phyloP scores from a whole-genome alignment of 129 eudicot genomes.

The Gnaphalium uliginosum region DNA sequence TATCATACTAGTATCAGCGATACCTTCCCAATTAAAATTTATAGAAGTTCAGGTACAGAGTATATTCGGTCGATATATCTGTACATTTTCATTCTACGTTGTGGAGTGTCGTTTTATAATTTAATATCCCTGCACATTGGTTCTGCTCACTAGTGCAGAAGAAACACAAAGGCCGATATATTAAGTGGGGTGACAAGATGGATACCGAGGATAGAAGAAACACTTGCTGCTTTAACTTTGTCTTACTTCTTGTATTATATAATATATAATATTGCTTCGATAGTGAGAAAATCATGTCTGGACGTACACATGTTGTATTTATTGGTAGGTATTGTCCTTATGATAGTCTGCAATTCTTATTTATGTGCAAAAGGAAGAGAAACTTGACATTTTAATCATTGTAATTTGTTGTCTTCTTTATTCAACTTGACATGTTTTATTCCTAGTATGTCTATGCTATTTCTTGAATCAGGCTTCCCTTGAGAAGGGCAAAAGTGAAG shows the following conservation, averaged over 20 bases:
- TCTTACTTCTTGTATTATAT: not conserved
- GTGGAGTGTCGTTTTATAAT: not conserved
- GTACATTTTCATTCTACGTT: not conserved
- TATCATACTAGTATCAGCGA: not conserved
- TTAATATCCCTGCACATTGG: not conserved
- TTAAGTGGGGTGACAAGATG: not conserved
- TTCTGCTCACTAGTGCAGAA: not conserved
- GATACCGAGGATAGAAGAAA: not conserved
- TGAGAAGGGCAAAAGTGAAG: slow-evolving; percentile 56
- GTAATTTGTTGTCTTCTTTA: slow-evolving; percentile 7
- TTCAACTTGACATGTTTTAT: slow-evolving; percentile 18
- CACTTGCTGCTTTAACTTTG: not conserved
- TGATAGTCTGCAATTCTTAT: not conserved
- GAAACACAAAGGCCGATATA: not conserved
- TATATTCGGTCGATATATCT: not conserved
- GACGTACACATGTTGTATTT: slow-evolving; percentile 13
- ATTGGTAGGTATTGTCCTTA: not conserved
- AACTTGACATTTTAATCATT: not conserved
- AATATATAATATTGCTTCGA: not conserved
- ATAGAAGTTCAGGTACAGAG: not conserved
- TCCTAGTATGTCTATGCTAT: slow-evolving; percentile 16
- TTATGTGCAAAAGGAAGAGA: not conserved
- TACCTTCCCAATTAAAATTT: not conserved
- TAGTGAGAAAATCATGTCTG: not conserved
- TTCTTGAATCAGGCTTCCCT: slow-evolving; percentile 63